These are phyloP conservation scores for Casuarina glauca DNA, from an alignment of 306 rosid species.

Conservation along the genomic window DNA sequence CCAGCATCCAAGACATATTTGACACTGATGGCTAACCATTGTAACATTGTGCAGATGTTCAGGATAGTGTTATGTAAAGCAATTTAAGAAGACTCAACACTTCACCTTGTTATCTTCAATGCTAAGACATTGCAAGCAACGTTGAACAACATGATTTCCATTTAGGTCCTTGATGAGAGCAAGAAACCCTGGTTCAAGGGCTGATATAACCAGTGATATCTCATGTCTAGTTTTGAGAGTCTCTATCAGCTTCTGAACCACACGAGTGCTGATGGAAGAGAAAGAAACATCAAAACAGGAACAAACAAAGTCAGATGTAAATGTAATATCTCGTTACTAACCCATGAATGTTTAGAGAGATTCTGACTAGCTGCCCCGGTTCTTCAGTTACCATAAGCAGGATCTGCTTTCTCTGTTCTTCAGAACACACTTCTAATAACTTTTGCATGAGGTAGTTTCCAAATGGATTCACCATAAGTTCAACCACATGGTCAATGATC, in stretches of 20 bases:
- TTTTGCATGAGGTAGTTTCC: constrained; percentile 65
- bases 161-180: constrained; percentile 59
- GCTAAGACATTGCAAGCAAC: constrained; percentile 57
- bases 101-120: constrained; percentile 53
- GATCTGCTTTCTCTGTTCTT: constrained; percentile 51
- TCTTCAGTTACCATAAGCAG: constrained; percentile 40
- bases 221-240: constrained; percentile 60
- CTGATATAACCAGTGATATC: constrained; percentile 47
- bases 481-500: constrained; percentile 47
- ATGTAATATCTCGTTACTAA: constrained; percentile 25
- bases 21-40: not conserved
- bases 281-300: constrained; percentile 11
- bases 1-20: constrained; percentile 1
- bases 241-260: constrained; percentile 65
- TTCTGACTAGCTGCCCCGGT: constrained; percentile 51
- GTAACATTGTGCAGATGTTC: constrained; percentile 8
- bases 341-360: constrained; percentile 66
- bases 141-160: constrained; percentile 74
- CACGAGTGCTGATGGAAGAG: constrained; percentile 57
- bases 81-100: not conserved
- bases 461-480: constrained; percentile 60
- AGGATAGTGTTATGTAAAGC: not conserved
- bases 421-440: constrained; percentile 57
- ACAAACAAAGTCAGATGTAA: constrained; percentile 8
- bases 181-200: constrained; percentile 65